Evolutionary conservation across 2,329 filamentous ascomycete species (phyloP), one percentile per base, ranked within the genome.

Genomic region (Ophiocordyceps camponoti-saundersi): DNA sequence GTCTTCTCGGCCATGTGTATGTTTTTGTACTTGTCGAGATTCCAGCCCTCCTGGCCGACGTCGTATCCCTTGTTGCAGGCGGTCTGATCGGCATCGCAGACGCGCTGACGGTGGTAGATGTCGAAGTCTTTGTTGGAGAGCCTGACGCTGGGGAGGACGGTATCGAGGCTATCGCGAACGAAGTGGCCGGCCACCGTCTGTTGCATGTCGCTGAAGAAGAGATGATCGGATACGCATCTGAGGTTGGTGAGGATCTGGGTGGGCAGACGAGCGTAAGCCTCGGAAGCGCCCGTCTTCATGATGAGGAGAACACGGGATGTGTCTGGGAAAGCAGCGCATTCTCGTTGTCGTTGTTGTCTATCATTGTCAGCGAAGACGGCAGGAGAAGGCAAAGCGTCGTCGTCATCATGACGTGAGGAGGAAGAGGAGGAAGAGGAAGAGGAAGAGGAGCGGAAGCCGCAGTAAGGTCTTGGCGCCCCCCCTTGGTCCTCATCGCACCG

Each of bases 11-110:
- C 68, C 56, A 78, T 76, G 55, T 77, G 74, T 43, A 77, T 62
- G 56, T 76, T 77, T 59, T 79, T 79, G 62, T 76, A 79, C 60
- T 77, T 78, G 61, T 79, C 75, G 39, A 79, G 57, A 18, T 62
- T 65, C 75, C 74, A 79, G 1, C 65, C 66, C 21, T 66, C 60
- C 50, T 54, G 48, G 47, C 49, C 50, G 7, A 48, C 48, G 44
- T 57, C 47, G 46, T 52, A 48, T 48, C 50, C 32, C 56, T 59
- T 62, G 49, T 65, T 65, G 52, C 71, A 69, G 46, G 64, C 66
- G 42, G 67, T 65, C 43, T 69, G 66, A 34, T 68, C 65, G 45
- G 65, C 56, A 23, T 62, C 59, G 50, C 72, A 75, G 42, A 65
- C 57, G 44, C 69, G 55, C 54, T 72, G 69, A 22, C 61, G 61